Percentiles rank a stretch among this genome's conserved stretches.
Evolutionary conservation across 2,329 filamentous ascomycete species (phyloP).

Genomic region (Tolypocladium pustulatum): DNA sequence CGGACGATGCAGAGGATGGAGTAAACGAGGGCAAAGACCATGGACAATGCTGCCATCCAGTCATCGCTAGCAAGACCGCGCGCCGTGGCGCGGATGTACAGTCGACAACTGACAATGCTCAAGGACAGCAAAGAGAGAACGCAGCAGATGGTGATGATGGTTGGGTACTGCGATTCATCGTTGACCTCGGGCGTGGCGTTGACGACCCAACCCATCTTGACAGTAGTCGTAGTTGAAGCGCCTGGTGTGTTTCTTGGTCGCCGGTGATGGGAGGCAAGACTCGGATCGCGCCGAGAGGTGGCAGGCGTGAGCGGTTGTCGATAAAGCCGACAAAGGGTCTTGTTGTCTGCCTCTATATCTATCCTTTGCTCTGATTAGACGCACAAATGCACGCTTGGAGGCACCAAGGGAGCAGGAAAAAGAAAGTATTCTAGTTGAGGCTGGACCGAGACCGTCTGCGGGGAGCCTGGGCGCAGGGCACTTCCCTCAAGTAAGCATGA

Average conservation of each 20-base stretch:
- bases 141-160: conserved; percentile 38
- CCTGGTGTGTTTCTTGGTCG: not conserved
- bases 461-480: not conserved
- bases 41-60: conserved; percentile 28
- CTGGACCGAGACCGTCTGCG: not conserved
- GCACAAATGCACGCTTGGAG: not conserved
- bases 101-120: conserved; percentile 26
- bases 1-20: conserved; percentile 38
- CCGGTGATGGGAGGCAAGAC: not conserved
- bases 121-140: conserved; percentile 32
- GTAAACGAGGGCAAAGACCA: conserved; percentile 37
- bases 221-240: not conserved
- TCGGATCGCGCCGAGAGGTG: not conserved
- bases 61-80: conserved; percentile 37
- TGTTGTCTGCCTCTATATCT: not conserved
- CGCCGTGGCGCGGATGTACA: conserved; percentile 29
- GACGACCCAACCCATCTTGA: conserved; percentile 37
- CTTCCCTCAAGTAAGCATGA: not conserved
- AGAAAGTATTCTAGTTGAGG: not conserved
- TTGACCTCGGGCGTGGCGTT: conserved; percentile 37
- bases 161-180: conserved; percentile 33
- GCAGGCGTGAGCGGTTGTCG: not conserved
- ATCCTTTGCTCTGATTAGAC: not conserved
- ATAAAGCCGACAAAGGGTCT: not conserved
- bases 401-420: not conserved